These are phyloP conservation scores for Cystofilobasidium macerans DNA, from an alignment of 768 basidiomycete genomes.

Conservation along the genomic window DNA sequence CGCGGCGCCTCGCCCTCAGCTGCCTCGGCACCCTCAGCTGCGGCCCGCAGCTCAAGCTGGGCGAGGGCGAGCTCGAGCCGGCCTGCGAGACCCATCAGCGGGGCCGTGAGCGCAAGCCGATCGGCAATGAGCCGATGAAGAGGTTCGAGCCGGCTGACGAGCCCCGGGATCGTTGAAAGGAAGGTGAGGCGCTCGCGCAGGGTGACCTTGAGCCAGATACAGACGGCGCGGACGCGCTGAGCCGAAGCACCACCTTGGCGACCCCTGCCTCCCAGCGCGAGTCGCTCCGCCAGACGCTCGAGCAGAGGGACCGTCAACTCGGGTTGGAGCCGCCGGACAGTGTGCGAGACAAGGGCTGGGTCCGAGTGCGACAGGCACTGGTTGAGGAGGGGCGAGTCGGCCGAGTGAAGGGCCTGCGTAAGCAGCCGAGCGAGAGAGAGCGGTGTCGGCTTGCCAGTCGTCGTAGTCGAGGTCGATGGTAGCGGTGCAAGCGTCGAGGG, in stretches of 20 bases:
- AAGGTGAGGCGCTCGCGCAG: conserved; percentile 77
- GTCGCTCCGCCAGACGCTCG: conserved; percentile 61
- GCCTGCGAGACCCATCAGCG: conserved; percentile 72
- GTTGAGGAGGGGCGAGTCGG: conserved; percentile 75
- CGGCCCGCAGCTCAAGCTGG: conserved; percentile 69
- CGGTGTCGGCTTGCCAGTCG: conserved; percentile 9
- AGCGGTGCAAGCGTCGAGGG: conserved; percentile 12
- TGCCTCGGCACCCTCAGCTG: conserved; percentile 38
- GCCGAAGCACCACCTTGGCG: conserved; percentile 50
- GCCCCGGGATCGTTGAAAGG: conserved; percentile 90
- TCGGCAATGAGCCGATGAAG: conserved; percentile 70
- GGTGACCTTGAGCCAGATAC: conserved; percentile 51
- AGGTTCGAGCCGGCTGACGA: conserved; percentile 73
- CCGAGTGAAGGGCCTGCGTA: conserved; percentile 91
- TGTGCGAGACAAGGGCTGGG: conserved; percentile 66
- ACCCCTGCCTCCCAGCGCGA: conserved; percentile 46
- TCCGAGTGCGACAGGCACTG: conserved; percentile 78
- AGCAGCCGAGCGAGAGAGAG: conserved; percentile 78
- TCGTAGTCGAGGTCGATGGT: neutral
- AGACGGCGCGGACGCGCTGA: conserved; percentile 37
- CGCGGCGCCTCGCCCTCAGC: conserved; percentile 38
- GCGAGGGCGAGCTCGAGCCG: conserved; percentile 86
- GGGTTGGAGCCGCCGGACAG: conserved; percentile 72
- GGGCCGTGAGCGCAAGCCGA: conserved; percentile 70
- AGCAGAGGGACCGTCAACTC: conserved; percentile 77